phyloP scores from a whole-genome alignment of 2,329 filamentous ascomycete genomes.

The Cryphonectria radicalis region DNA sequence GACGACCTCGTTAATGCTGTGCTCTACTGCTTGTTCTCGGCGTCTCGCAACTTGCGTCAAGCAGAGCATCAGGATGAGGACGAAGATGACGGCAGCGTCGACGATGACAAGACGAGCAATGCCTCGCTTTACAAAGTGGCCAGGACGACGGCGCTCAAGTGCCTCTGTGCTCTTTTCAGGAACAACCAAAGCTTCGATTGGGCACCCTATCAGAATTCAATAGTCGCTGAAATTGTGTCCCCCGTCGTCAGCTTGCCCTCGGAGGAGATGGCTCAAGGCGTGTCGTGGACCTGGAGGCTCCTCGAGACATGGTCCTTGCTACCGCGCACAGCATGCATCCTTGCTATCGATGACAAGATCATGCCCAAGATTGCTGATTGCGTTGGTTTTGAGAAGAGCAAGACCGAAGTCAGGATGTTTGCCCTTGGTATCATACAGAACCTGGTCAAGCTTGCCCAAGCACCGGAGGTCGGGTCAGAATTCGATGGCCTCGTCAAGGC shows the following conservation, averaged over 20 bases:
- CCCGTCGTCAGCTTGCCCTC: slow-evolving; percentile 80
- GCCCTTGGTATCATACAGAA: slow-evolving; percentile 76
- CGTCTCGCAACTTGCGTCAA: slow-evolving; percentile 55
- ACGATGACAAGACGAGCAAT: slow-evolving; percentile 48
- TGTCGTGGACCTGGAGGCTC: slow-evolving; percentile 81
- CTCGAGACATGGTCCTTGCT: slow-evolving; percentile 80
- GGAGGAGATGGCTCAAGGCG: slow-evolving; percentile 83
- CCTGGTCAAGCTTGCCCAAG: slow-evolving; percentile 64
- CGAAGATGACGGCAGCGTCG: slow-evolving; percentile 34
- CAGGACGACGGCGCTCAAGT: slow-evolving; percentile 78
- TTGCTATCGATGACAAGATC: slow-evolving; percentile 65
- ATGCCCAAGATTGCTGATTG: slow-evolving; percentile 74
- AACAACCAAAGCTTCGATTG: slow-evolving; percentile 74
- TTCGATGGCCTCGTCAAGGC: slow-evolving; percentile 60
- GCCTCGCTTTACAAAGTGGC: slow-evolving; percentile 68
- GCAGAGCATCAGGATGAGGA: slow-evolving; percentile 45
- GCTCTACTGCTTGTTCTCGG: slow-evolving; percentile 77
- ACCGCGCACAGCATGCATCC: slow-evolving; percentile 67
- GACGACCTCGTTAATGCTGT: slow-evolving; percentile 74
- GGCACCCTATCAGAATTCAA: slow-evolving; percentile 68
- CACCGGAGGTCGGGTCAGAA: slow-evolving; percentile 58
- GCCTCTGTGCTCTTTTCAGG: slow-evolving; percentile 76
- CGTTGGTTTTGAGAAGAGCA: slow-evolving; percentile 65
- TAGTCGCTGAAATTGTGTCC: slow-evolving; percentile 76
- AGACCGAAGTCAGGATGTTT: slow-evolving; percentile 81